These are phyloP conservation scores for Pleodorina starrii DNA, from an alignment of 139 green algal species.

Conservation along the genomic window DNA sequence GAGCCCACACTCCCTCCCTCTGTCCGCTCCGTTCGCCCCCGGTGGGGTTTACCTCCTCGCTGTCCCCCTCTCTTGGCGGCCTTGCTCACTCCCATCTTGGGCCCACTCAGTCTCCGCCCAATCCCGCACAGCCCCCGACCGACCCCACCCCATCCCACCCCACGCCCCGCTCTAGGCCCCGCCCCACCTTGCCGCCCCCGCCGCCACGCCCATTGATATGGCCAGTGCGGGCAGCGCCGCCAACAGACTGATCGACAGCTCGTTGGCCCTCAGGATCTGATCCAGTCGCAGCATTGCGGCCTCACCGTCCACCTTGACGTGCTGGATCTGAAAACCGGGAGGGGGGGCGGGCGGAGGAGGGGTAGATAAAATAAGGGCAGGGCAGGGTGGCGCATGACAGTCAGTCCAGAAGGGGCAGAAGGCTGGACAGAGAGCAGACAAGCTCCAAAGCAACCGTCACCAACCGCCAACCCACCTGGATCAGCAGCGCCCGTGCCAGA, in stretches of 20 bases:
- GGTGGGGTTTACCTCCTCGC: no score
- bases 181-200: slow-evolving; percentile 16
- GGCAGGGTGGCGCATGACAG: no score
- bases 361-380: no score
- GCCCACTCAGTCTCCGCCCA: not conserved
- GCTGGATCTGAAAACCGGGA: slow-evolving; percentile 82
- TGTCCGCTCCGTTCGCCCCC: no score
- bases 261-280: slow-evolving; percentile 93
- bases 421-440: no score
- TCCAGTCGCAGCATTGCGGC: slow-evolving; percentile 96
- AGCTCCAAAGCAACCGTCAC: not conserved
- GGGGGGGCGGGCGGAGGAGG: not conserved
- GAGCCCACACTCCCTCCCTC: not conserved
- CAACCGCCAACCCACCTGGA: slow-evolving; percentile 76
- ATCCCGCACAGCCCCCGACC: not conserved
- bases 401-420: no score
- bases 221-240: slow-evolving; percentile 61
- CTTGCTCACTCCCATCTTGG: not conserved
- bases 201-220: slow-evolving; percentile 22
- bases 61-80: no score
- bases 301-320: slow-evolving; percentile 93
- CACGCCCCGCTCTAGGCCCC: not conserved
- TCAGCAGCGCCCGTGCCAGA: slow-evolving; percentile 88
- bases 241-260: slow-evolving; percentile 88
- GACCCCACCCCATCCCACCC: not conserved